Conservation (phyloP, 2,329 filamentous ascomycete genomes). For the Colletotrichum echinochloae region DNA sequence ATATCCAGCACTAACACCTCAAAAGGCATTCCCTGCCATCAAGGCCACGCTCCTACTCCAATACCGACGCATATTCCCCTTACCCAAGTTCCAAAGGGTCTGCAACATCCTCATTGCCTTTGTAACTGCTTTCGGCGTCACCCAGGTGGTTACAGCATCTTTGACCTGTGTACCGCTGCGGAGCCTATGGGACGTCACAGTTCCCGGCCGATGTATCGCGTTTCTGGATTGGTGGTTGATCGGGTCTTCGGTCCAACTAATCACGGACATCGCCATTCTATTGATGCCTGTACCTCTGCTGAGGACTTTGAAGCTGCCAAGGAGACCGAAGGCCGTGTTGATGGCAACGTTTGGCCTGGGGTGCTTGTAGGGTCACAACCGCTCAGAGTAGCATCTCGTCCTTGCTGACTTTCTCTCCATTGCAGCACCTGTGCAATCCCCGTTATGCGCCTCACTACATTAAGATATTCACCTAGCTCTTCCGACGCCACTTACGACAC, state of each 20-base stretch:
- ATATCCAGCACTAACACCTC: not conserved
- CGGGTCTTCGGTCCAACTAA: constrained; percentile 46
- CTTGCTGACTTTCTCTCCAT: not conserved
- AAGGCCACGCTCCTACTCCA: constrained; percentile 54
- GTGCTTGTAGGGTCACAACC: constrained; percentile 43
- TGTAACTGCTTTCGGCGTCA: constrained; percentile 45
- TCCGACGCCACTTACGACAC: constrained; percentile 51
- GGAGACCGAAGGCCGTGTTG: constrained; percentile 43
- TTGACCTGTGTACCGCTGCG: constrained; percentile 46
- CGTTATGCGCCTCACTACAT: constrained; percentile 48
- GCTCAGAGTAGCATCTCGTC: too few species aligned
- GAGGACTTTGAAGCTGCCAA: constrained; percentile 39
- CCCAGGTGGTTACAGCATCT: constrained; percentile 46
- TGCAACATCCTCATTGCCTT: constrained; percentile 45
- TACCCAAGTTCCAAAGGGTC: constrained; percentile 42
- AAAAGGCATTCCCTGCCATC: constrained; percentile 32
- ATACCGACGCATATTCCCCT: constrained; percentile 53
- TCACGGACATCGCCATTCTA: constrained; percentile 46
- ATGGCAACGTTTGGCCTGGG: constrained; percentile 44
- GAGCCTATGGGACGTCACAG: constrained; percentile 44
- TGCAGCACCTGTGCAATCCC: constrained; percentile 46
- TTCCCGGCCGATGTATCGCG: constrained; percentile 44
- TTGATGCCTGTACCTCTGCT: constrained; percentile 45
- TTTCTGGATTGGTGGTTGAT: constrained; percentile 46
- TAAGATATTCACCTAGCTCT: constrained; percentile 45